phyloP scores from a whole-genome alignment of 192 early-diverging fungal genomes.

The Chytriomyces hyalinus region DNA sequence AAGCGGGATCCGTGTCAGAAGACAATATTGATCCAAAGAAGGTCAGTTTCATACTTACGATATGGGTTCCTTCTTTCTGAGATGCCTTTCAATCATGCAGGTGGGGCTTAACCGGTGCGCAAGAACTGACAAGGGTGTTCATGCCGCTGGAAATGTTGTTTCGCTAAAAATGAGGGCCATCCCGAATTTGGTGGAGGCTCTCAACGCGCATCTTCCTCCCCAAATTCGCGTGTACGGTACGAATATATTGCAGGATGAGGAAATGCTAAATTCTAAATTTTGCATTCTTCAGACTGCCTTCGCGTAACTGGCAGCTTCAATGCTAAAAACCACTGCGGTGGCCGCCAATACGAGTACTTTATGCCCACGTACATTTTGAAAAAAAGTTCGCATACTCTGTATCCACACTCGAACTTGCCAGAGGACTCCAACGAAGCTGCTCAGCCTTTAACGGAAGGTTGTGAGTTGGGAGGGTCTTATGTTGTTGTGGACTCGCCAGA shows the following conservation, averaged over 20 bases:
- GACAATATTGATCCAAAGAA: constrained; percentile 83
- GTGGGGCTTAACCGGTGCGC: constrained; percentile 88
- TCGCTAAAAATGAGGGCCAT: constrained; percentile 90
- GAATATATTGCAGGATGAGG: background rate
- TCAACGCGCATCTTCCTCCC: constrained; percentile 83
- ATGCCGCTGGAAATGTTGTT: constrained; percentile 94
- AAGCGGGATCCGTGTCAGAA: constrained; percentile 79
- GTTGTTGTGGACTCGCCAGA: constrained; percentile 22
- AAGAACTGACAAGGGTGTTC: constrained; percentile 98
- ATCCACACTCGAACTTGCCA: constrained; percentile 44
- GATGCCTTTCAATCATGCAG: constrained; percentile 43
- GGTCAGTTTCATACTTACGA: constrained; percentile 77
- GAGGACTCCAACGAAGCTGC: background rate
- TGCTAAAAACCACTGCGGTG: constrained; percentile 89
- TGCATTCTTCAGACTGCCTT: constrained; percentile 57
- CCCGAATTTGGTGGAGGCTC: constrained; percentile 70
- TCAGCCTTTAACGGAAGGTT: background rate
- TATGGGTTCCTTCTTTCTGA: constrained; percentile 36
- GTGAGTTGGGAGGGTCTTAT: constrained; percentile 36
- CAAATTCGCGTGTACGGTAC: constrained; percentile 90
- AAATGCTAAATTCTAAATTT: background rate
- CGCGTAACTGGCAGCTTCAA: constrained; percentile 78
- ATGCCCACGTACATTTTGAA: constrained; percentile 89
- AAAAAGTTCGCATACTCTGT: constrained; percentile 40
- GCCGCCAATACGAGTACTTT: constrained; percentile 95